Evolutionary conservation across 352 stramenopile genomes (phyloP).

Genomic region (Aphanomyces stellatus): DNA sequence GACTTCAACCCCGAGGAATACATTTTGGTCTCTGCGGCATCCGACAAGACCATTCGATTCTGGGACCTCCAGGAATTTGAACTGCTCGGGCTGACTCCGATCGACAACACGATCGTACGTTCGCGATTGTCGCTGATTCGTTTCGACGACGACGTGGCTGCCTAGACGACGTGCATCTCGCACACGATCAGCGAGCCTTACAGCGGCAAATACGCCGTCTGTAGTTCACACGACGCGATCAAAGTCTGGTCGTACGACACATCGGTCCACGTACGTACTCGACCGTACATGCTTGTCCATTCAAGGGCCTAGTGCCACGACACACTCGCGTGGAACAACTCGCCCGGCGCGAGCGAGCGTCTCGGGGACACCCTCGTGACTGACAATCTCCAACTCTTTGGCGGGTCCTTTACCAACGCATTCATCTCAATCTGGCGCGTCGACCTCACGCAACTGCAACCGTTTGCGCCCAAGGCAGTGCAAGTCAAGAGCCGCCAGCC

Average conservation of each 20-base stretch:
- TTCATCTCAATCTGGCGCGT: constrained; percentile 77
- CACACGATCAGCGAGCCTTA: constrained; percentile 69
- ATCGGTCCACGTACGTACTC: constrained; percentile 47
- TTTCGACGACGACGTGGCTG: neutral
- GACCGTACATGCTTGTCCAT: neutral
- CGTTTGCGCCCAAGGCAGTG: constrained; percentile 44
- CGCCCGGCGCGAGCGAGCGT: constrained; percentile 38
- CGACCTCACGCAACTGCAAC: constrained; percentile 58
- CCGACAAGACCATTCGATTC: constrained; percentile 71
- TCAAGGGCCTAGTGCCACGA: constrained; percentile 52
- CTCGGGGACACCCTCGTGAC: constrained; percentile 69
- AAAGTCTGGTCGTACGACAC: constrained; percentile 81
- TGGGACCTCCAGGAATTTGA: constrained; percentile 82
- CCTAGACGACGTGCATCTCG: constrained; percentile 68
- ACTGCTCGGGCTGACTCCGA: constrained; percentile 68
- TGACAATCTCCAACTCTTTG: constrained; percentile 78
- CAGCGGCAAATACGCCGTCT: constrained; percentile 71
- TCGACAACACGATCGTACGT: constrained; percentile 60
- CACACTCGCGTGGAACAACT: constrained; percentile 46
- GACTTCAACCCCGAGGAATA: constrained; percentile 84
- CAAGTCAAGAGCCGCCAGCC: neutral
- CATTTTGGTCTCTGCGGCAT: constrained; percentile 67
- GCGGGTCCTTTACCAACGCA: constrained; percentile 65
- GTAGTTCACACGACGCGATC: constrained; percentile 62
- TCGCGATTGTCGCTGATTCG: neutral